Evolutionary conservation across 495 filamentous ascomycete species (phyloP).

Genomic region (Rhypophila decipiens): DNA sequence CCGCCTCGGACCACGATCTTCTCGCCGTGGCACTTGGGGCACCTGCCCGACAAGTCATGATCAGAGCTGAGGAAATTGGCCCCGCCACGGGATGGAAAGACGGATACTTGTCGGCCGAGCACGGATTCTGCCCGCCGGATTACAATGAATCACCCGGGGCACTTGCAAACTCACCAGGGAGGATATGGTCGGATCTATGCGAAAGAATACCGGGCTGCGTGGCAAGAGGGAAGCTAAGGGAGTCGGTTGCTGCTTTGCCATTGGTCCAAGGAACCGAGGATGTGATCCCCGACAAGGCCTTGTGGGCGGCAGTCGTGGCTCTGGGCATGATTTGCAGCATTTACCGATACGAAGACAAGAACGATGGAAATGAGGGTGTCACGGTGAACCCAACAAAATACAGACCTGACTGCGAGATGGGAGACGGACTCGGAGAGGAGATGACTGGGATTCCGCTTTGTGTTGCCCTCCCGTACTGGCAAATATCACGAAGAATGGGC

Average conservation of each 20-base stretch:
- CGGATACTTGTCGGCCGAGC: conserved; percentile 44
- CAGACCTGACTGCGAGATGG: conserved; percentile 39
- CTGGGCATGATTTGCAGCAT: conserved; percentile 46
- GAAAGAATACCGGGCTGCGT: conserved; percentile 48
- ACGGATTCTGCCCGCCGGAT: conserved; percentile 46
- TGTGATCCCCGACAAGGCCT: conserved; percentile 42
- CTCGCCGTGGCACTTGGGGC: conserved; percentile 46
- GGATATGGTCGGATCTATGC: conserved; percentile 49
- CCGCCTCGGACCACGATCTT: conserved; percentile 38
- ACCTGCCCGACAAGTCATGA: conserved; percentile 45
- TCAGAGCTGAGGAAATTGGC: conserved; percentile 46
- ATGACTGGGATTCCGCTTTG: conserved; percentile 40
- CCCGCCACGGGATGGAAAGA: conserved; percentile 46
- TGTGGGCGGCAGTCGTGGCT: conserved; percentile 47
- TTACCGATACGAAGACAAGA: conserved; percentile 45
- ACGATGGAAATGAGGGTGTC: conserved; percentile 47
- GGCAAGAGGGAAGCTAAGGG: conserved; percentile 40
- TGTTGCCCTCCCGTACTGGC: conserved; percentile 42
- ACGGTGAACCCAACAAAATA: conserved; percentile 26
- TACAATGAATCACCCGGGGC: conserved; percentile 42
- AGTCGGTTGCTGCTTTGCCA: conserved; percentile 42
- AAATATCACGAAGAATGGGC: conserved; percentile 42
- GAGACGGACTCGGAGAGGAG: conserved; percentile 42
- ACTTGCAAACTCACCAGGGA: conserved; percentile 39
- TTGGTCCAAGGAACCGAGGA: conserved; percentile 41